Evolutionary conservation across 495 filamentous ascomycete species (phyloP).

Genomic region (Lepraria neglecta): DNA sequence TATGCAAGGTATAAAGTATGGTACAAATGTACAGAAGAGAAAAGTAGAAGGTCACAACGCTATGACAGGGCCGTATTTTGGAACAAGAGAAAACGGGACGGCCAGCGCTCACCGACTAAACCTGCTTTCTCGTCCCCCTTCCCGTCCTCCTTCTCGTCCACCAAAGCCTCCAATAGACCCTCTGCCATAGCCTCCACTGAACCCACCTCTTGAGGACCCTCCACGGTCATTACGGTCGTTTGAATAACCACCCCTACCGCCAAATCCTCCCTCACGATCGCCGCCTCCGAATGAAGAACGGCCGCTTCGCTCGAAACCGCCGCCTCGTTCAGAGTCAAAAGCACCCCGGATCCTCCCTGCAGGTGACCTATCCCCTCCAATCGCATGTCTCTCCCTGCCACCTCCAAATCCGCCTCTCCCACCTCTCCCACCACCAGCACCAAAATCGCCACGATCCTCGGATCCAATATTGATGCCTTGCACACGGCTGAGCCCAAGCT

Average conservation of each 20-base stretch:
- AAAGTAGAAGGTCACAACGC: not conserved
- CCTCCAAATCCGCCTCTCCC: no score
- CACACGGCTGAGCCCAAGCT: conserved; percentile 42
- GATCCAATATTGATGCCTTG: conserved; percentile 40
- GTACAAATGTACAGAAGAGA: not conserved
- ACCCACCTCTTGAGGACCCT: conserved; percentile 1
- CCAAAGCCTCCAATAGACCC: not conserved
- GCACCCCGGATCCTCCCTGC: no score
- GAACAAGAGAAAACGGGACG: not conserved
- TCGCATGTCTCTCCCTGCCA: no score
- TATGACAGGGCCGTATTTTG: not conserved
- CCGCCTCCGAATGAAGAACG: not conserved
- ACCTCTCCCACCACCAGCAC: not conserved
- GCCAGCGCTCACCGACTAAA: conserved; percentile 8
- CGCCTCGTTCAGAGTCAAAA: not conserved
- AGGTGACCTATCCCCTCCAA: no score
- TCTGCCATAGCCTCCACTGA: conserved; percentile 12
- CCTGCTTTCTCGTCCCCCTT: not conserved
- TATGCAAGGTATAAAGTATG: not conserved
- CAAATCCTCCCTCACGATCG: conserved; percentile 3
- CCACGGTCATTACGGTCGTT: not conserved
- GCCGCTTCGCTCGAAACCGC: not conserved
- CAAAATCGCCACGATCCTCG: no score
- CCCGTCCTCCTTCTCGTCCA: not conserved
- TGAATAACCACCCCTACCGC: conserved; percentile 1